Base-by-base conservation (phyloP, 352 stramenopile genomes). In the Globisporangium sylvaticum region DNA sequence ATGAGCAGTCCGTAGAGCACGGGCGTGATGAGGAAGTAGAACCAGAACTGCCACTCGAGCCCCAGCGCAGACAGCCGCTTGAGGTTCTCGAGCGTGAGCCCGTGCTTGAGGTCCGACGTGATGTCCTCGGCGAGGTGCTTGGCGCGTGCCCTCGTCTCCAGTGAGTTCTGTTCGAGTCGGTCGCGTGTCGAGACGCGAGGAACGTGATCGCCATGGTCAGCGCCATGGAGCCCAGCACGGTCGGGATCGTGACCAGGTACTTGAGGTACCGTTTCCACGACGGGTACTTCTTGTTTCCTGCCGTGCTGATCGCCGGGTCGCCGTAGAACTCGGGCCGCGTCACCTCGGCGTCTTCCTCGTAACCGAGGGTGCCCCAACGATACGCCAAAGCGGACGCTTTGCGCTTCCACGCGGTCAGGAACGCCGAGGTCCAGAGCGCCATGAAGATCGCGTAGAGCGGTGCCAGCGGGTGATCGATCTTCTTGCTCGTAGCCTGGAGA, bases 311-410 rank as follows among this genome's bases (percentile, higher is more conserved):
- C 15, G 75, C 71, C 0, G 71, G 55, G 48, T 87, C 82, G 14
- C 84, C 87, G 62, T 82, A 80, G 62, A 97, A 97, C 70, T 95
- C 88, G 0, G 91, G 88, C 12, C 92, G 81, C 0, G 87, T 90
- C 22, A 80, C 74, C 67, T 97, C 92, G 14, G 76, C 83, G 58
- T 91, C 83, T 71, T 97, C 92, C 75, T 97, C 92, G 68, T 94
- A 97, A 22, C 91, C 87, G 32, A 96, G 82, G 0, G 93, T 94
- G 15, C 92, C 92, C 92, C 92, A 98, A 20, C 76, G 79, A 65
- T 97, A 96, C 18, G 91, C 88, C 22, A 98, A 76, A 24, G 80
- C 67, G 20, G 87, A 81, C 9, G 90, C 85, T 18, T 86, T 77
- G 0, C 90, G 79, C 42, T 84, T 83, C 92, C 92, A 98, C 25